phyloP scores from a whole-genome alignment of 2,329 filamentous ascomycete genomes.

The Alternaria gaisen region DNA sequence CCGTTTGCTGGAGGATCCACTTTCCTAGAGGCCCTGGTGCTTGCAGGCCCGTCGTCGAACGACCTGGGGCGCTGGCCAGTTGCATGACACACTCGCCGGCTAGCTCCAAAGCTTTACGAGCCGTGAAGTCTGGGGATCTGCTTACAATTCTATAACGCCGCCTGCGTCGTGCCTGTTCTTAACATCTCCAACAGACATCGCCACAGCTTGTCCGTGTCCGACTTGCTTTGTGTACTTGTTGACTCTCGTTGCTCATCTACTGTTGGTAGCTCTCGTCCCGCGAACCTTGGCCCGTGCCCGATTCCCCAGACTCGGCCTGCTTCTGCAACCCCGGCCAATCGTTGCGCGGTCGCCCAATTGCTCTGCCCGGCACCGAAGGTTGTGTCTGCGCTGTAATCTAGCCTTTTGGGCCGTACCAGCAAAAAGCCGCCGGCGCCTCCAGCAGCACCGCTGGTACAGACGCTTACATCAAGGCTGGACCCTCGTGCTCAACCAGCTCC shows the following conservation, averaged over 20 bases:
- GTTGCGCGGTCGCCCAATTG: slow-evolving; percentile 36
- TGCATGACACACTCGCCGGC: slow-evolving; percentile 34
- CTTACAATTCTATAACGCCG: slow-evolving; percentile 34
- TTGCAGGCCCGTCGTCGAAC: slow-evolving; percentile 24
- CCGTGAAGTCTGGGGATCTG: slow-evolving; percentile 40
- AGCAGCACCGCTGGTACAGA: slow-evolving; percentile 23
- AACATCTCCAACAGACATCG: slow-evolving; percentile 13
- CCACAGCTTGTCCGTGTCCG: slow-evolving; percentile 23
- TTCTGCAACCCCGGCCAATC: slow-evolving; percentile 35
- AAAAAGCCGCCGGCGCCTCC: slow-evolving; percentile 29
- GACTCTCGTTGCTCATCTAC: slow-evolving; percentile 1
- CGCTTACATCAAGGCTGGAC: slow-evolving; percentile 28
- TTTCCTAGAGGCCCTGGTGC: slow-evolving; percentile 30
- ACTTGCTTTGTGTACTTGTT: slow-evolving; percentile 15
- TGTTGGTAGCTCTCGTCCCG: slow-evolving; percentile 14
- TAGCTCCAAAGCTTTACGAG: slow-evolving; percentile 28
- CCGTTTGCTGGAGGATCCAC: slow-evolving; percentile 29
- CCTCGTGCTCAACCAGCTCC: slow-evolving; percentile 17
- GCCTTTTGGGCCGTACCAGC: slow-evolving; percentile 30
- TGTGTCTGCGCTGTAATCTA: slow-evolving; percentile 41
- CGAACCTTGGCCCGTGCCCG: slow-evolving; percentile 25
- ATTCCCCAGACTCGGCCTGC: slow-evolving; percentile 23
- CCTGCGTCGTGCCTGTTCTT: slow-evolving; percentile 21
- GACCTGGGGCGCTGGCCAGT: slow-evolving; percentile 30
- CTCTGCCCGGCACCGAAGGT: slow-evolving; percentile 35